Conservation (phyloP, 306 rosid species). For the Castanospermum australe region DNA sequence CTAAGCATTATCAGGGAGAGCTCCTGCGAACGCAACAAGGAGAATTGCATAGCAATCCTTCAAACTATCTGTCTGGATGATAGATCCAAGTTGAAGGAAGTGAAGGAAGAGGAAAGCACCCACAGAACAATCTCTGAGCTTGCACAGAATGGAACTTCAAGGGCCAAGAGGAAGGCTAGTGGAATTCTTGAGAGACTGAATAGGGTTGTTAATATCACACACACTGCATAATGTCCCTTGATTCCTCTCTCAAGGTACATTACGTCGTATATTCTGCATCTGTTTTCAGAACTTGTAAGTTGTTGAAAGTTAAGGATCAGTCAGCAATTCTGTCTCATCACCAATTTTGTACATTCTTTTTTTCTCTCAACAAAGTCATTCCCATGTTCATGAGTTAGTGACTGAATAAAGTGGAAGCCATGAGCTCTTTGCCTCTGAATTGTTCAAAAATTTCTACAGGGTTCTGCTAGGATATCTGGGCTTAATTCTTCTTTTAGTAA, state of each 20-base stretch:
- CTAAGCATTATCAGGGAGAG: constrained; percentile 61
- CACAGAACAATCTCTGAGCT: constrained; percentile 73
- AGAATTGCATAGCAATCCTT: constrained; percentile 74
- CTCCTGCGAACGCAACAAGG: constrained; percentile 72
- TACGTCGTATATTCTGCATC: constrained; percentile 65
- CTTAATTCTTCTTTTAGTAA: constrained; percentile 1
- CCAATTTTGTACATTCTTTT: constrained; percentile 50
- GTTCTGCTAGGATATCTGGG: neutral
- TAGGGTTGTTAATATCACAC: constrained; percentile 73
- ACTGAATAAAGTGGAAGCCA: constrained; percentile 43
- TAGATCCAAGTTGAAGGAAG: constrained; percentile 75
- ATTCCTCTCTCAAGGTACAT: constrained; percentile 13
- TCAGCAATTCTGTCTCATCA: constrained; percentile 30
- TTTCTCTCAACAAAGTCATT: constrained; percentile 25
- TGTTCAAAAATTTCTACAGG: constrained; percentile 12
- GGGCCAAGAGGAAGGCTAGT: constrained; percentile 87
- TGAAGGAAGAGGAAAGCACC: constrained; percentile 72
- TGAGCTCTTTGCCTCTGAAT: constrained; percentile 6
- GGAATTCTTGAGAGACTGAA: constrained; percentile 89
- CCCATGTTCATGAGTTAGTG: constrained; percentile 40
- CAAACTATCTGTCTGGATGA: constrained; percentile 66
- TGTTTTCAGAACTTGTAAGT: constrained; percentile 13
- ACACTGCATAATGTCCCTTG: constrained; percentile 63
- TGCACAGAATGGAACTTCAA: constrained; percentile 79
- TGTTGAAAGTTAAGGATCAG: constrained; percentile 22